phyloP scores from a whole-genome alignment of 306 rosid genomes.

The Ceratonia siliqua region DNA sequence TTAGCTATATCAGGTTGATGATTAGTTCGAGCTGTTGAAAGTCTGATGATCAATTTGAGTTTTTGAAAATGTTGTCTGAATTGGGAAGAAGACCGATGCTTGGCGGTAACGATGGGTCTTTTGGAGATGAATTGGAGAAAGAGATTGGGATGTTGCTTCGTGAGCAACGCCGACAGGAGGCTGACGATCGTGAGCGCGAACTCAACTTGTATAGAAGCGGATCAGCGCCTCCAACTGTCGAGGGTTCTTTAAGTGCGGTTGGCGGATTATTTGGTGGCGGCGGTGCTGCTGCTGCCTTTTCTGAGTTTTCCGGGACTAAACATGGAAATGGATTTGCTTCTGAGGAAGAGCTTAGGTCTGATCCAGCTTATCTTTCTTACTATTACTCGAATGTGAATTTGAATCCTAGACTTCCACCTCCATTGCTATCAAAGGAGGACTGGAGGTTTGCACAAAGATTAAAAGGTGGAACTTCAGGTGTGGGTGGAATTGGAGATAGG shows the following conservation, averaged over 20 bases:
- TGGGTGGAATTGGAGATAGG: constrained; percentile 91
- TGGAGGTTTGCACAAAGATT: constrained; percentile 80
- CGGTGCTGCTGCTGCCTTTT: constrained; percentile 25
- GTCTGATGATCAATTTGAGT: constrained; percentile 29
- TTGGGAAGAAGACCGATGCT: constrained; percentile 75
- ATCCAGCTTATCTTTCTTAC: constrained; percentile 79
- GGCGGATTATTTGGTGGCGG: constrained; percentile 68
- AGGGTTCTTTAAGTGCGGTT: constrained; percentile 82
- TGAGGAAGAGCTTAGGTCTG: constrained; percentile 91
- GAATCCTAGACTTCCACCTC: constrained; percentile 89
- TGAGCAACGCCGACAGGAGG: constrained; percentile 76
- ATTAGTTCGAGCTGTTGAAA: constrained; percentile 21
- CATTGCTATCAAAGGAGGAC: constrained; percentile 85
- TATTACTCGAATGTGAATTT: constrained; percentile 82
- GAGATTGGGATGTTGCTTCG: constrained; percentile 86
- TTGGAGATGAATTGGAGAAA: constrained; percentile 83
- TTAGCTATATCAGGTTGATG: constrained; percentile 17
- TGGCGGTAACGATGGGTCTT: constrained; percentile 77
- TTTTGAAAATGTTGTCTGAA: constrained; percentile 73
- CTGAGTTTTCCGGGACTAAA: constrained; percentile 54
- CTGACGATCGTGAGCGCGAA: constrained; percentile 71
- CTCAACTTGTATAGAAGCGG: constrained; percentile 83
- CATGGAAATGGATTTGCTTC: constrained; percentile 67
- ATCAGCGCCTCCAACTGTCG: constrained; percentile 91
- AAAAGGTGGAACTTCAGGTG: constrained; percentile 64